Percentiles rank a stretch among this genome's conserved stretches.
Evolutionary conservation across 179 eudicot species (phyloP).

Genomic region (Beta corolliflora): DNA sequence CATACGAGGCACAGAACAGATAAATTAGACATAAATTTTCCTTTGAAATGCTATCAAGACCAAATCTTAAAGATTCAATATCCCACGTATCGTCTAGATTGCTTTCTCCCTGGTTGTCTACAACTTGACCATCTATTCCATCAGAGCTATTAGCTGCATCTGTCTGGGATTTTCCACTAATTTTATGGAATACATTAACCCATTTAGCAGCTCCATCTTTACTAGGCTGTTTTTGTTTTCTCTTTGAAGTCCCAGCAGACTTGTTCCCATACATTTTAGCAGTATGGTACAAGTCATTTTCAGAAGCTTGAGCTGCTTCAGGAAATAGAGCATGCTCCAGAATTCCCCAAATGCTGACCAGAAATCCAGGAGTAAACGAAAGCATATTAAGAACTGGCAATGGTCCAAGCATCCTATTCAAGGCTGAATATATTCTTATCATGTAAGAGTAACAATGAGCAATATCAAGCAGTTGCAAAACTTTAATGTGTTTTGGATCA

Average conservation of each 20-base stretch:
- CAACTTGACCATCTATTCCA: conserved; percentile 23
- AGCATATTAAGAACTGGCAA: conserved; percentile 86
- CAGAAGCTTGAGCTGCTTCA: conserved; percentile 31
- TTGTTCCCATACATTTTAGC: conserved; percentile 31
- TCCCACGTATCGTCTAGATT: conserved; percentile 65
- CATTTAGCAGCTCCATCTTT: conserved; percentile 70
- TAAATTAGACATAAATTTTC: conserved; percentile 71
- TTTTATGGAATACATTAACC: conserved; percentile 61
- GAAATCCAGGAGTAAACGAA: conserved; percentile 94
- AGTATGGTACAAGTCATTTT: conserved; percentile 23
- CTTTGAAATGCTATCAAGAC: conserved; percentile 66
- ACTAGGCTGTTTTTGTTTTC: conserved; percentile 46
- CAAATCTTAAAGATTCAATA: conserved; percentile 60
- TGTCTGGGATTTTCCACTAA: conserved; percentile 60
- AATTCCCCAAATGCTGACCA: conserved; percentile 64
- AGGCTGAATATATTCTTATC: conserved; percentile 62
- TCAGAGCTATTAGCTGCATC: conserved; percentile 34
- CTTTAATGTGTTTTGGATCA: conserved; percentile 22
- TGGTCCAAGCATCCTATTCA: conserved; percentile 60
- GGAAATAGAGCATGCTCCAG: conserved; percentile 61
- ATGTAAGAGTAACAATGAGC: conserved; percentile 76
- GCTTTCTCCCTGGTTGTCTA: conserved; percentile 33
- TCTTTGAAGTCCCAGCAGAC: conserved; percentile 43
- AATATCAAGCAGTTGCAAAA: conserved; percentile 56
- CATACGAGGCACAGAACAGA: conserved; percentile 82